Evolutionary conservation across 1,284 basidiomycete genomes (phyloP), one percentile per base, ranked within the genome.

Genomic region (Ustilago lituana): DNA sequence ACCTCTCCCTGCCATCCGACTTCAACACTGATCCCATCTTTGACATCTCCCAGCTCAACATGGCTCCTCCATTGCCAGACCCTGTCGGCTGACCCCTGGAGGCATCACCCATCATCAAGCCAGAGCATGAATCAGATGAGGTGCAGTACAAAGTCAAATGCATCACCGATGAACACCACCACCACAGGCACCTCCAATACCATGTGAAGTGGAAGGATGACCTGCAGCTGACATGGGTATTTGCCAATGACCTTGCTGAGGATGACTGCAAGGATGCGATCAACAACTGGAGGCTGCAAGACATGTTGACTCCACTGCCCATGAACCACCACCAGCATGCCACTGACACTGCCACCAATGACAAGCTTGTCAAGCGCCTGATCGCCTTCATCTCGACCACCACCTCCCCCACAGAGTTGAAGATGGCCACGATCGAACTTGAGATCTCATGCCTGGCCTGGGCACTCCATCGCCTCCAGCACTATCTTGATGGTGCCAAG

Each of bases 211-310:
- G 40, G 40, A 10, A 9, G 14, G 40, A 17, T 2, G 40, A 41
- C 23, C 40, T 24, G 5, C 22, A 5, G 6, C 8, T n/a, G 5
- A 41, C 40, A 6, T 41, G 40, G 40, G 40, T 27, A 24, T 41
- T 41, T 29, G 2, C 8, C 15, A 24, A 41, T 5, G 40, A 41
- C 24, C 23, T 41, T 5, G 8, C n/a, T n/a, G n/a, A n/a, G n/a
- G n/a, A n/a, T n/a, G n/a, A n/a, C n/a, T n/a, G n/a, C n/a, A n/a
- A n/a, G 2, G 24, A 15, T 17, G 40, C 40, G 1, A 27, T 41
- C 40, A 15, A 41, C 22, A n/a, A 41, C 8, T 41, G 40, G 40
- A 19, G n/a, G n/a, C n/a, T n/a, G n/a, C n/a, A n/a, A n/a, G n/a
- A n/a, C n/a, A n/a, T n/a, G n/a, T n/a, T n/a, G n/a, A n/a, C n/a